Evolutionary conservation across 352 stramenopile species (phyloP).

Genomic region (Phytopythium boreale): DNA sequence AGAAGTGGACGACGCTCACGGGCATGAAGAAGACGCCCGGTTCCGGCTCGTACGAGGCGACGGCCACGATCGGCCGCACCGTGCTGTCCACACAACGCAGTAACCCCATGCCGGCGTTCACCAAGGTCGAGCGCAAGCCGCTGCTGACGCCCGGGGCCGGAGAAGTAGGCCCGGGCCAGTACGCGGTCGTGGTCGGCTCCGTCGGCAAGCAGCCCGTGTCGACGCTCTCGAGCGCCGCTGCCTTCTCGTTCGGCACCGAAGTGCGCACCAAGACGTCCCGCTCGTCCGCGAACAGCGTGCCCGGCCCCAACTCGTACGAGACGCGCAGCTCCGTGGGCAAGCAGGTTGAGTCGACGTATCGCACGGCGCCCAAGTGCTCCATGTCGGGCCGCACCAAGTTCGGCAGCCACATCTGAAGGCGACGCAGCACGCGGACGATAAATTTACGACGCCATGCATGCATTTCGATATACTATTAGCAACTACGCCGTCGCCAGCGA

Average conservation of each 20-base stretch:
- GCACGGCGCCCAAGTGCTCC: slow-evolving; percentile 57
- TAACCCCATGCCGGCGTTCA: slow-evolving; percentile 54
- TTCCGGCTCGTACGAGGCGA: slow-evolving; percentile 57
- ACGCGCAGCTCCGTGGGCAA: slow-evolving; percentile 56
- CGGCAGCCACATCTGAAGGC: slow-evolving; percentile 55
- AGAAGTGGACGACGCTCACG: slow-evolving; percentile 51
- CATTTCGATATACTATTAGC: no score
- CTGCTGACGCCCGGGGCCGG: slow-evolving; percentile 36
- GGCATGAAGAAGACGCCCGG: slow-evolving; percentile 56
- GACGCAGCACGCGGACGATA: not conserved
- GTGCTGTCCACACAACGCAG: slow-evolving; percentile 74
- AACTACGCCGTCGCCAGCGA: no score
- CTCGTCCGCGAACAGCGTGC: slow-evolving; percentile 20
- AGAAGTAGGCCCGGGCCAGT: slow-evolving; percentile 71
- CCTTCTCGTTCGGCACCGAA: slow-evolving; percentile 71
- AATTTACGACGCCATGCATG: no score
- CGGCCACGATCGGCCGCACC: slow-evolving; percentile 53
- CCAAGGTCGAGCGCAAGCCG: slow-evolving; percentile 69
- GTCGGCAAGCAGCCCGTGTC: slow-evolving; percentile 69
- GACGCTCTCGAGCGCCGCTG: slow-evolving; percentile 47
- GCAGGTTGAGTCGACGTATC: slow-evolving; percentile 66
- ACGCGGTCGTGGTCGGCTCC: slow-evolving; percentile 57
- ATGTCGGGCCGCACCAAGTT: slow-evolving; percentile 84
- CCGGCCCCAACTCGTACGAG: slow-evolving; percentile 51
- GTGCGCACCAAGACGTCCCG: slow-evolving; percentile 37